Percentiles rank a stretch among this genome's conserved stretches.
These are phyloP conservation scores for Candida ulmi DNA, from an alignment of 805 yeast species.

Conservation along the genomic window DNA sequence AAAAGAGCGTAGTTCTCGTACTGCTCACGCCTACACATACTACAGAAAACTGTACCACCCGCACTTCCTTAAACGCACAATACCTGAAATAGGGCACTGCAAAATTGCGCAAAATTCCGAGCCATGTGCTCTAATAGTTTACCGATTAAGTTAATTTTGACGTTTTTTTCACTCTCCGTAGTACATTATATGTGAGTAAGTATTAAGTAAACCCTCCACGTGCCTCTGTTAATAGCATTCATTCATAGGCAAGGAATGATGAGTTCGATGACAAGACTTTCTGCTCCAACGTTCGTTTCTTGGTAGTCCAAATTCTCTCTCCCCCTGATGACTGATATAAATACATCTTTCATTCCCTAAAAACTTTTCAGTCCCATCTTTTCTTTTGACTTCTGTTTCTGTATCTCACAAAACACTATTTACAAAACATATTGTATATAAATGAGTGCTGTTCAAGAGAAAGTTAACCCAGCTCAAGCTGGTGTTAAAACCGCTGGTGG, in stretches of 20 bases:
- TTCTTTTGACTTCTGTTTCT: too few relatives aligned
- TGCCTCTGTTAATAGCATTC: neutral
- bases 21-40: too few relatives aligned
- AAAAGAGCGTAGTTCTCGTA: too few relatives aligned
- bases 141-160: neutral
- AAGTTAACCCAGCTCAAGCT: slow-evolving; percentile 20
- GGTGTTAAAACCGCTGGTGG: slow-evolving; percentile 56
- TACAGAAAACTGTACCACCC: too few relatives aligned
- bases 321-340: neutral
- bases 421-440: too few relatives aligned
- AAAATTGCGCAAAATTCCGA: neutral
- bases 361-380: neutral
- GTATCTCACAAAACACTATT: too few relatives aligned
- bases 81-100: neutral
- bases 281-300: too few relatives aligned
- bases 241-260: too few relatives aligned
- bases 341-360: neutral
- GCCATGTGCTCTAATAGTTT: neutral
- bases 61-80: too few relatives aligned
- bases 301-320: neutral
- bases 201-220: neutral
- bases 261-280: too few relatives aligned
- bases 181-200: too few relatives aligned
- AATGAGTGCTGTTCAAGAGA: slow-evolving; percentile 11
- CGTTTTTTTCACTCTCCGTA: too few relatives aligned